Conservation (phyloP, 164 flowering plant genomes). For the Paratinospora sagittata region DNA sequence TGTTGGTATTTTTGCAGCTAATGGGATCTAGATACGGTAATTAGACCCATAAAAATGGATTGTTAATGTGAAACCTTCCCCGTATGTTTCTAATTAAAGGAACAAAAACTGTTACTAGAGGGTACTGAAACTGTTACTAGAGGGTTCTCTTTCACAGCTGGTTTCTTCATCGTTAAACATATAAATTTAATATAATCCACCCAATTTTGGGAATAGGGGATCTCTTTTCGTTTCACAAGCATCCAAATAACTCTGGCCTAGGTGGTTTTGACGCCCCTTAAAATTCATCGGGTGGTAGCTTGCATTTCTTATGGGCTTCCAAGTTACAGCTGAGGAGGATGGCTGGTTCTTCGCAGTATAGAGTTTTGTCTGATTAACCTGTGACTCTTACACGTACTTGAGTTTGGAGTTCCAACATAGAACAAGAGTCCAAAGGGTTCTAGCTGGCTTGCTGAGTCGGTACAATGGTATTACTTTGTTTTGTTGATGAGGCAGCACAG, state of each 20-base stretch:
- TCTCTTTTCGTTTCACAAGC: background rate
- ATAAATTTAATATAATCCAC: background rate
- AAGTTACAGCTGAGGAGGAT: background rate
- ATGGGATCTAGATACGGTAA: conserved; percentile 3
- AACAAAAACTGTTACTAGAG: background rate
- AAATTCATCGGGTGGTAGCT: background rate
- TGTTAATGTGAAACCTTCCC: background rate
- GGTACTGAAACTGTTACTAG: too few species aligned
- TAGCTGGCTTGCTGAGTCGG: conserved; percentile 14
- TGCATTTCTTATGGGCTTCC: background rate
- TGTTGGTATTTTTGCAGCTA: conserved; percentile 2
- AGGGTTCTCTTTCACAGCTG: background rate
- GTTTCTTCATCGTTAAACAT: background rate
- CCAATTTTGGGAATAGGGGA: too few species aligned
- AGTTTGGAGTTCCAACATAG: conserved; percentile 7
- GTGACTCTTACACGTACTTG: background rate
- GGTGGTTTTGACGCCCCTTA: background rate
- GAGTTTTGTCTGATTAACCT: background rate
- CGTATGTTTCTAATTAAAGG: background rate
- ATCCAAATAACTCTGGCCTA: background rate
- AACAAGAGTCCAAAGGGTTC: conserved; percentile 11
- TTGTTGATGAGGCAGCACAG: conserved; percentile 2
- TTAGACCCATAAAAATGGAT: background rate
- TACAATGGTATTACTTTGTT: conserved; percentile 6
- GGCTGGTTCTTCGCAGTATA: background rate